Percentiles rank a stretch among this genome's conserved stretches.
These are phyloP conservation scores for Leishmania amazonensis DNA, from an alignment of 208 protist species.

Conservation along the genomic window DNA sequence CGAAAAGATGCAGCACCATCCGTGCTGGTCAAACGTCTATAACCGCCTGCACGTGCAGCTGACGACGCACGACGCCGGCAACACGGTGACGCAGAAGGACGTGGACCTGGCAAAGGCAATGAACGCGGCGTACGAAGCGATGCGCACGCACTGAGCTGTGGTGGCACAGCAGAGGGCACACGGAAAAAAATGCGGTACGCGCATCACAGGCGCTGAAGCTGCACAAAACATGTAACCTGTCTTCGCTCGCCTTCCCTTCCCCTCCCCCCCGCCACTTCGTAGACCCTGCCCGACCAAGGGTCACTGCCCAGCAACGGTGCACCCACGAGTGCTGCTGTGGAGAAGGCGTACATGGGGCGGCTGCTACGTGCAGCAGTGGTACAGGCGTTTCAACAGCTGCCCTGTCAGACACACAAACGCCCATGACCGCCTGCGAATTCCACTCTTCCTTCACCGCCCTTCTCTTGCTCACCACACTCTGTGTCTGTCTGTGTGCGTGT, in stretches of 20 bases:
- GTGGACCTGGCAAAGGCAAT: conserved; percentile 69
- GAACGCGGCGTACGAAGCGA: conserved; percentile 45
- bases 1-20: conserved; percentile 93
- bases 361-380: neutral
- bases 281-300: neutral
- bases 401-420: neutral
- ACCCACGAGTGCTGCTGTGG: neutral
- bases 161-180: neutral
- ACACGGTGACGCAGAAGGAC: conserved; percentile 83
- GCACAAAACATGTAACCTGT: neutral
- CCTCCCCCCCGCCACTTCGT: neutral
- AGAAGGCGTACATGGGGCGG: neutral
- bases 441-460: no score
- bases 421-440: neutral
- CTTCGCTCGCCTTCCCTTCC: neutral
- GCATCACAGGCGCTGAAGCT: neutral
- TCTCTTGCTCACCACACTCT: neutral
- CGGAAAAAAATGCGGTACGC: neutral
- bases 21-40: conserved; percentile 96
- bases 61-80: conserved; percentile 94
- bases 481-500: neutral
- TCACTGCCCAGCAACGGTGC: neutral
- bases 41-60: conserved; percentile 93
- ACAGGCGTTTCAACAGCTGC: neutral
- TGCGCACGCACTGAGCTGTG: neutral